These are phyloP conservation scores for Crithidia acanthocephali DNA, from an alignment of 208 protist species.

Conservation along the genomic window DNA sequence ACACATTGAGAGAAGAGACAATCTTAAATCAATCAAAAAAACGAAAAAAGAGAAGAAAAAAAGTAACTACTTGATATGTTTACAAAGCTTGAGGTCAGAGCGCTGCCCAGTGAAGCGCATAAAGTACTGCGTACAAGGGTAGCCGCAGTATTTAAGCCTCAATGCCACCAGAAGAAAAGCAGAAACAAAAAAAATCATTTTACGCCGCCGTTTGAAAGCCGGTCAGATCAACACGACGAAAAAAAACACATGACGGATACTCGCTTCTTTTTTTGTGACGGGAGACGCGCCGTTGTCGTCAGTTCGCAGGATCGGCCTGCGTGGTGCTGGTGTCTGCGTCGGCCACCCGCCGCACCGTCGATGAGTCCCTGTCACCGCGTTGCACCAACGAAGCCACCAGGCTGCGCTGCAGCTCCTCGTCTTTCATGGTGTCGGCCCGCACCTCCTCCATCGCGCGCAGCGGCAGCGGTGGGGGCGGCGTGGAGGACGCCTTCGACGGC, in stretches of 20 bases:
- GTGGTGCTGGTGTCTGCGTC: neutral
- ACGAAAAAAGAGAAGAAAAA: too few species aligned
- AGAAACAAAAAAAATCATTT: too few species aligned
- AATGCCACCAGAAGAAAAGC: too few species aligned
- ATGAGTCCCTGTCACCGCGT: neutral
- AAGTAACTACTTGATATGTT: too few species aligned
- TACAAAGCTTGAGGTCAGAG: too few species aligned
- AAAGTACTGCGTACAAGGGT: too few species aligned
- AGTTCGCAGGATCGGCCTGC: neutral
- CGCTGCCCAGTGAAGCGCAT: too few species aligned
- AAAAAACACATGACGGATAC: neutral
- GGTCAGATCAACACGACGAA: neutral
- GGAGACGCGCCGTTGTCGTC: neutral
- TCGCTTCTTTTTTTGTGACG: too few species aligned
- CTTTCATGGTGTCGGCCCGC: neutral
- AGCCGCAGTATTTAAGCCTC: too few species aligned
- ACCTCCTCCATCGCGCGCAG: conserved; percentile 19
- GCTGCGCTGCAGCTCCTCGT: conserved; percentile 2
- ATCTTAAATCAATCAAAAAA: too few species aligned
- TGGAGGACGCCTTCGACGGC: neutral
- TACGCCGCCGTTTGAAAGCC: too few species aligned
- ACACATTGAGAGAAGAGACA: too few species aligned
- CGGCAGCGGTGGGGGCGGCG: neutral
- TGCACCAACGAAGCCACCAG: neutral
- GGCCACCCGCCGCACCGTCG: neutral